Percentiles rank a stretch among this genome's conserved stretches.
Conservation (phyloP, 352 stramenopile genomes). For the Phytophthora syringae region DNA sequence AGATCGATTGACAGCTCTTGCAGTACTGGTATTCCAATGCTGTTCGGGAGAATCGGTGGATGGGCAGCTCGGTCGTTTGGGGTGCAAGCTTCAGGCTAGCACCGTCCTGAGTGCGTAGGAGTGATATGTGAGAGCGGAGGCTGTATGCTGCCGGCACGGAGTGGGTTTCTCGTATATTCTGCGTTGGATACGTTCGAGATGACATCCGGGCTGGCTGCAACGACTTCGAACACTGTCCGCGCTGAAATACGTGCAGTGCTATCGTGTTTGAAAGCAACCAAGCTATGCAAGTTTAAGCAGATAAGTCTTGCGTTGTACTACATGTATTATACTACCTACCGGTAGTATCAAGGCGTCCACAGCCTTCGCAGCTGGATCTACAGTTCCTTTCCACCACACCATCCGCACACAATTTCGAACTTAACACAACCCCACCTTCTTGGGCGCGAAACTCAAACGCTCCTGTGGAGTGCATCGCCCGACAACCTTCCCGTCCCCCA, state of each 20-base stretch:
- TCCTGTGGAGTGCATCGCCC: slow-evolving; percentile 16
- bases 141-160: not conserved
- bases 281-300: not conserved
- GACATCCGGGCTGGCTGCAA: not conserved
- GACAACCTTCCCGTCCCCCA: slow-evolving; percentile 13
- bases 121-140: not conserved
- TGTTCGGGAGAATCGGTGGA: too few species aligned
- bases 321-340: too few species aligned
- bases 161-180: not conserved
- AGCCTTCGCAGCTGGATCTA: too few species aligned
- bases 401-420: not conserved
- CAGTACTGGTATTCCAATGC: too few species aligned
- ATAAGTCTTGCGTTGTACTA: too few species aligned
- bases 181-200: not conserved
- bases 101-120: not conserved
- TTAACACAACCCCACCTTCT: not conserved
- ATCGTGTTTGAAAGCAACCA: not conserved
- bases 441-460: slow-evolving; percentile 7
- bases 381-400: too few species aligned
- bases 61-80: too few species aligned
- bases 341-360: too few species aligned
- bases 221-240: not conserved
- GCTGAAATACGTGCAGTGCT: not conserved
- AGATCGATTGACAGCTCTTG: too few species aligned
- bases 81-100: too few species aligned